Conservation (phyloP, 441 rosid genomes). For the Erodium moschatum region DNA sequence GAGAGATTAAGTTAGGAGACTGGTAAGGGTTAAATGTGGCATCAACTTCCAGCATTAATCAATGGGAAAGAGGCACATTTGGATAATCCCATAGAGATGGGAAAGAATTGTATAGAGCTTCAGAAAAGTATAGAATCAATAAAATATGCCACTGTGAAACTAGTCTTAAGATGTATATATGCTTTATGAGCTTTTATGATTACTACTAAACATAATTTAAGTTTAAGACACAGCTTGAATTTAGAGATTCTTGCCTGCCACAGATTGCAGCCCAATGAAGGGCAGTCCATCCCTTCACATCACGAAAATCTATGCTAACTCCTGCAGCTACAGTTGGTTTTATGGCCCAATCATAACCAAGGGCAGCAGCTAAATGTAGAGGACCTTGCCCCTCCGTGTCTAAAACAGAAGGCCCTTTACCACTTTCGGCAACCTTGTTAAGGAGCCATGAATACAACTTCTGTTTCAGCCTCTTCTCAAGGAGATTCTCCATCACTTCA, state of each 20-base stretch:
- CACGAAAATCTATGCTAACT: slow-evolving; percentile 79
- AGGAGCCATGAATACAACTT: slow-evolving; percentile 65
- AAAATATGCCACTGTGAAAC: background rate
- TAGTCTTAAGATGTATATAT: background rate
- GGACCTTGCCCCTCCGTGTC: slow-evolving; percentile 85
- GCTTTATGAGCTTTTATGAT: background rate
- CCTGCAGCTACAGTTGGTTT: slow-evolving; percentile 71
- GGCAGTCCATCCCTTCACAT: slow-evolving; percentile 93
- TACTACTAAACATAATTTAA: background rate
- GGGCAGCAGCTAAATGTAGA: slow-evolving; percentile 82
- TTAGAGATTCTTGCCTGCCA: slow-evolving; percentile 52
- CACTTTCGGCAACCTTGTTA: slow-evolving; percentile 64
- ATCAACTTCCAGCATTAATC: background rate
- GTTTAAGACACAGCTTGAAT: background rate
- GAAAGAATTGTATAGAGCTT: background rate
- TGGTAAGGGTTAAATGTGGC: no score
- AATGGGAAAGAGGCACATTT: background rate
- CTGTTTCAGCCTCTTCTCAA: slow-evolving; percentile 63
- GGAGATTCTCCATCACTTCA: slow-evolving; percentile 40
- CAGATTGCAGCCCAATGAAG: slow-evolving; percentile 96
- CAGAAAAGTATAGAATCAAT: background rate
- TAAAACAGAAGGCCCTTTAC: slow-evolving; percentile 68
- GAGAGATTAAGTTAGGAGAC: no score
- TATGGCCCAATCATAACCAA: slow-evolving; percentile 88
- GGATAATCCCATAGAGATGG: background rate